Conservation (phyloP, 75 land plant species). For the Cupressus sempervirens region DNA sequence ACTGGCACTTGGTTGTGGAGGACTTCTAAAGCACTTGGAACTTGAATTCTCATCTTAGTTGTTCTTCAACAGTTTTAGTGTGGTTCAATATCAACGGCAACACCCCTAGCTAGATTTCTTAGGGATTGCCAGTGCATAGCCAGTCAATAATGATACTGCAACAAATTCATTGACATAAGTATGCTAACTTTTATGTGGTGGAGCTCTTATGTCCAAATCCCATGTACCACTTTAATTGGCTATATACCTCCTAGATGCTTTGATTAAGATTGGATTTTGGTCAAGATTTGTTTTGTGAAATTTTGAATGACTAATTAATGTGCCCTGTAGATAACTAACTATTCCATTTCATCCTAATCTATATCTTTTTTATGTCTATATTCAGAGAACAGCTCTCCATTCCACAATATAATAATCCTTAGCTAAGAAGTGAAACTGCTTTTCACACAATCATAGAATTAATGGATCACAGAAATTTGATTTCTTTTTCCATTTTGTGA, state of each 20-base stretch:
- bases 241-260: neutral
- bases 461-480: neutral
- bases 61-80: neutral
- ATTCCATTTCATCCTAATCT: neutral
- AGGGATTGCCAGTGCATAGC: neutral
- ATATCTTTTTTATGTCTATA: neutral
- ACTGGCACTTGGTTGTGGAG: neutral
- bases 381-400: neutral
- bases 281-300: neutral
- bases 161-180: neutral
- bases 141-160: neutral
- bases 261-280: neutral
- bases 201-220: neutral
- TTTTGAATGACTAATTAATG: neutral
- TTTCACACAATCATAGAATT: neutral
- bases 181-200: neutral
- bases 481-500: neutral
- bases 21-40: neutral
- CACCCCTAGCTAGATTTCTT: neutral
- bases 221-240: neutral
- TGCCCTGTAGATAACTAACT: neutral
- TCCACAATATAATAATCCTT: neutral
- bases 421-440: neutral
- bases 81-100: neutral
- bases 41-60: neutral